These are phyloP conservation scores for Solanum sparsipilum DNA, from an alignment of 257 asterid species.

Conservation along the genomic window DNA sequence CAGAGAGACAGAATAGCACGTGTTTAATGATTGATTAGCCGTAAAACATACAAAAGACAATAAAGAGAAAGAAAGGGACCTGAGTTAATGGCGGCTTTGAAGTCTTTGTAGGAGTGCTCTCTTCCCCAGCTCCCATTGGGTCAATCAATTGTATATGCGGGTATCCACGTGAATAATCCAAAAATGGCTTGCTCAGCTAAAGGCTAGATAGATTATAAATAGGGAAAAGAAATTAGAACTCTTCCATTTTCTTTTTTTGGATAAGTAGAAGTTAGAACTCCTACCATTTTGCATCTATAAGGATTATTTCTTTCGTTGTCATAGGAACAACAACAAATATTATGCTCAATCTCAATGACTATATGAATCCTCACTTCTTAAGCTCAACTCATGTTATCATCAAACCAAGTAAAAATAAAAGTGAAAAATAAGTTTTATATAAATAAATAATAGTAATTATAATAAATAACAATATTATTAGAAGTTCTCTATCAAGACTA, in stretches of 20 bases:
- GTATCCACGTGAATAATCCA: conserved; percentile 8
- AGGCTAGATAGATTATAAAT: background rate
- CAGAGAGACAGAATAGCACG: background rate
- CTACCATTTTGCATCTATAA: background rate
- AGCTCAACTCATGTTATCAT: background rate
- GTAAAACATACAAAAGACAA: background rate
- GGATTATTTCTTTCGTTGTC: background rate
- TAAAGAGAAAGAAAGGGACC: conserved; percentile 20
- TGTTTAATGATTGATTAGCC: background rate
- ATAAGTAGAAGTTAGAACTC: background rate
- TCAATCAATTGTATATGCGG: conserved; percentile 16
- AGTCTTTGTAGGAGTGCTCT: conserved; percentile 49
- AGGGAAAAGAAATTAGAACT: background rate
- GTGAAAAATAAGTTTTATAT: background rate
- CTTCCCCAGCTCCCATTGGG: conserved; percentile 78
- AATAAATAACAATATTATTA: background rate
- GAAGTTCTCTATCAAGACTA: background rate
- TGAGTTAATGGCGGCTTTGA: conserved; percentile 53
- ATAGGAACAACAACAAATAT: background rate
- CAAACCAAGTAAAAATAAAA: background rate
- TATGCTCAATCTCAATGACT: background rate
- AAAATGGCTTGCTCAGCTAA: conserved; percentile 1
- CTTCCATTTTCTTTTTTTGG: background rate
- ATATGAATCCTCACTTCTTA: background rate
- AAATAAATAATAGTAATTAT: background rate